Percentiles rank a stretch among this genome's conserved stretches.
Evolutionary conservation across 2,329 filamentous ascomycete species (phyloP).

Genomic region (Aspergillaceae sp.): DNA sequence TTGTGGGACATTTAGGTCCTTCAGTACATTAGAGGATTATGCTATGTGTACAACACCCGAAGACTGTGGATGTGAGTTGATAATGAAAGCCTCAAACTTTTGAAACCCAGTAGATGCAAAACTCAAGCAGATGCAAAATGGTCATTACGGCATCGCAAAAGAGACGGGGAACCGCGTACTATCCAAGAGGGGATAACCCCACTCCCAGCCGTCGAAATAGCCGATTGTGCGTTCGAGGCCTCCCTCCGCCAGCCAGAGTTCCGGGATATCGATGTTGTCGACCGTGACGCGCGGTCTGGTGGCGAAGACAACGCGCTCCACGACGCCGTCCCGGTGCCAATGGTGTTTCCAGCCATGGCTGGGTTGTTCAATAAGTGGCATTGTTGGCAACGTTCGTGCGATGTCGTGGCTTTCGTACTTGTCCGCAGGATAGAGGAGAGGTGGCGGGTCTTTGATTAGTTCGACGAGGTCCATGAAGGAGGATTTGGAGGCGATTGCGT

Average conservation of each 20-base stretch:
- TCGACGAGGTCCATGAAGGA: constrained; percentile 8
- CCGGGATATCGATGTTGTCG: not conserved
- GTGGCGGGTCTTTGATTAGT: constrained; percentile 3
- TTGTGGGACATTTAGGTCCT: too few relatives aligned
- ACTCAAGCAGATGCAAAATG: not conserved
- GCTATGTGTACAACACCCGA: too few relatives aligned
- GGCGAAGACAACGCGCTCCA: not conserved
- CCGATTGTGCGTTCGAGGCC: constrained; percentile 3
- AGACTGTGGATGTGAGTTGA: too few relatives aligned
- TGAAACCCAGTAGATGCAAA: too few relatives aligned
- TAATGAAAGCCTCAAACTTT: too few relatives aligned
- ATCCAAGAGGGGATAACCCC: constrained; percentile 45
- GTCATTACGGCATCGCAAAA: not conserved
- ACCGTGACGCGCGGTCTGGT: not conserved
- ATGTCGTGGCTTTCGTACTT: constrained; percentile 2
- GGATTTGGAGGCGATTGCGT: constrained; percentile 8
- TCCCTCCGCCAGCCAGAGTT: not conserved
- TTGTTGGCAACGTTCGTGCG: not conserved
- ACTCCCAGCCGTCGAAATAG: constrained; percentile 6
- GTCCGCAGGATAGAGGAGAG: constrained; percentile 5
- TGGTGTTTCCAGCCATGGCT: constrained; percentile 8
- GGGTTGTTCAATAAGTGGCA: constrained; percentile 7
- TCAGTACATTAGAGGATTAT: too few relatives aligned
- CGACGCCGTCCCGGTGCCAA: constrained; percentile 3
- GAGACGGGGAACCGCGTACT: not conserved